Percentiles rank a stretch among this genome's conserved stretches.
phyloP scores from a whole-genome alignment of 345 rosid species.

The Eucalyptus cloeziana region DNA sequence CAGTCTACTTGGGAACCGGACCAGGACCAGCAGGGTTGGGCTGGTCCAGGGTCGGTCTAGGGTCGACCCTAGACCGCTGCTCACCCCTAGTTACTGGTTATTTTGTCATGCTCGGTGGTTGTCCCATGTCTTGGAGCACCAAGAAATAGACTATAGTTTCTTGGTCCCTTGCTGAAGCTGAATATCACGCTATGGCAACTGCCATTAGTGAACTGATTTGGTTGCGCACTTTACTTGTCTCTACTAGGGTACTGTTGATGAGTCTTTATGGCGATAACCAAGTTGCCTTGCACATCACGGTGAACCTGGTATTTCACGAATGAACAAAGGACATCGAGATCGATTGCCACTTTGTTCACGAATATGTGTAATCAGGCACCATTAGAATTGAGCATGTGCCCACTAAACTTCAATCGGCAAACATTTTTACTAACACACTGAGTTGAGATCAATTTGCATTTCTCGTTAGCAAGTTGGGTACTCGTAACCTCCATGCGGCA shows the following conservation, averaged over 20 bases:
- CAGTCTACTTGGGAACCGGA: no score
- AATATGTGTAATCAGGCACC: fast-evolving
- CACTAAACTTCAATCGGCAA: background rate
- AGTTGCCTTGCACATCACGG: background rate
- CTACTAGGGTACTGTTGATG: background rate
- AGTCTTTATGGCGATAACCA: background rate
- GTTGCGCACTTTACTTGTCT: background rate
- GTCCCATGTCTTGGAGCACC: background rate
- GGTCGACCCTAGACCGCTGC: no score
- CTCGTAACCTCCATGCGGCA: background rate
- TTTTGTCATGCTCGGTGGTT: background rate
- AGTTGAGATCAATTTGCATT: background rate
- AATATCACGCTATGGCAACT: background rate
- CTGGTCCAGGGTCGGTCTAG: no score
- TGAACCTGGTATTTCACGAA: background rate
- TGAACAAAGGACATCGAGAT: background rate
- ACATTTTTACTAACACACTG: background rate
- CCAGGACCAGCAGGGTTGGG: no score
- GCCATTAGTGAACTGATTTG: background rate
- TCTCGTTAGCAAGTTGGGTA: background rate
- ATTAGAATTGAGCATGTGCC: background rate
- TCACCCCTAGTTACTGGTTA: background rate
- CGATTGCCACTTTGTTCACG: background rate
- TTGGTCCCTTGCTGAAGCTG: background rate
- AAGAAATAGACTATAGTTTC: background rate